These are phyloP conservation scores for Plasmodium relictum DNA, from an alignment of 169 alveolate genomes.

Conservation along the genomic window DNA sequence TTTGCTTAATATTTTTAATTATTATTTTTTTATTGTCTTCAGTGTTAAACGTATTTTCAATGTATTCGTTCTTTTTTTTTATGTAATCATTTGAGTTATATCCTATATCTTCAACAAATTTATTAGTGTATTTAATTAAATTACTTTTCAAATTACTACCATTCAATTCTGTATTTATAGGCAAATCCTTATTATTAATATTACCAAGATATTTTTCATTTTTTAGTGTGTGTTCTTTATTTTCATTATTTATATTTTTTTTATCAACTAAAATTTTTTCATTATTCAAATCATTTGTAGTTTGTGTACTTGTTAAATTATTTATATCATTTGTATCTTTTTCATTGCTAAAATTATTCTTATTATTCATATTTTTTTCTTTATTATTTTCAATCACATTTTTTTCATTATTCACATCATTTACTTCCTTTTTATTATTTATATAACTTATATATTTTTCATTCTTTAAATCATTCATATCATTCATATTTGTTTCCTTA, in stretches of 20 bases:
- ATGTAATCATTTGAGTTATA: neutral
- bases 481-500: neutral
- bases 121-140: neutral
- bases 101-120: neutral
- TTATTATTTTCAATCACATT: neutral
- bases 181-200: too few species aligned
- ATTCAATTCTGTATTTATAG: too few species aligned
- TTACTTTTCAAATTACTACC: neutral
- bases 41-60: neutral
- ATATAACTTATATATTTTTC: neutral
- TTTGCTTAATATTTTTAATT: neutral
- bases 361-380: neutral
- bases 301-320: too few species aligned
- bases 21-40: conserved; percentile 28
- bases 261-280: too few species aligned
- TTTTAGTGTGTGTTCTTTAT: too few species aligned
- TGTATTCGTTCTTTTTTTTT: neutral
- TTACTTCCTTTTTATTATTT: neutral
- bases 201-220: too few species aligned
- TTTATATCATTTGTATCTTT: neutral
- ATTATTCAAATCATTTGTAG: too few species aligned
- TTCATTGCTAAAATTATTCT: neutral
- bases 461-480: neutral
- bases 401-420: neutral
- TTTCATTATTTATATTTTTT: too few species aligned